These are phyloP conservation scores for Lentinus tigrinus DNA, from an alignment of 768 basidiomycete species.

Conservation along the genomic window DNA sequence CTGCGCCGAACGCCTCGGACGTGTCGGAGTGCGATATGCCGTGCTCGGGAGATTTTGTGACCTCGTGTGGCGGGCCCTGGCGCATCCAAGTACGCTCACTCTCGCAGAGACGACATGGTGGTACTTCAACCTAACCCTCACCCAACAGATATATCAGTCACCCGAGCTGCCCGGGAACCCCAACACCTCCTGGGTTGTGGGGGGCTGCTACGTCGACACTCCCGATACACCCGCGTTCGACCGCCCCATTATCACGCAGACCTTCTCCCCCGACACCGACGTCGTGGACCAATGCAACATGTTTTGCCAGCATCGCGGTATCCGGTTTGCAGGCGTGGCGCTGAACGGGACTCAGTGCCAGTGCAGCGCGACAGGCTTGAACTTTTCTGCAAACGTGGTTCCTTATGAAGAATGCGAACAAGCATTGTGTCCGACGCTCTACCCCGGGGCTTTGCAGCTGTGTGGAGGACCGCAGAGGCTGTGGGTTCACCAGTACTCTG, in stretches of 20 bases:
- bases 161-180: neutral
- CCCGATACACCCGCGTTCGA: neutral
- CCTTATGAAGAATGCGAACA: no score
- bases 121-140: neutral
- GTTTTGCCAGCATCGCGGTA: neutral
- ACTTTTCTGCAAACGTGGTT: no score
- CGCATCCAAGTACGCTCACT: slow-evolving; percentile 16
- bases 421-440: no score
- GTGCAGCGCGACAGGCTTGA: slow-evolving; percentile 10
- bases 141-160: neutral
- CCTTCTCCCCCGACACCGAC: neutral
- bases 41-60: slow-evolving; percentile 11
- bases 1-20: slow-evolving; percentile 5
- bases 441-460: no score
- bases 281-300: neutral
- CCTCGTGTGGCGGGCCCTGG: slow-evolving; percentile 20
- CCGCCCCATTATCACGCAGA: no score
- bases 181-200: neutral
- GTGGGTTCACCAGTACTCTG: no score
- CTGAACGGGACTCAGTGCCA: slow-evolving; percentile 6
- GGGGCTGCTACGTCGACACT: neutral
- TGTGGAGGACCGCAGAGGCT: no score
- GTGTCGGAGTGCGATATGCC: slow-evolving; percentile 19
- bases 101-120: neutral
- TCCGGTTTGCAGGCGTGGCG: neutral